Percentiles rank a stretch among this genome's conserved stretches.
phyloP scores from a whole-genome alignment of 2,329 filamentous ascomycete genomes.

The Epichloe gansuensis region DNA sequence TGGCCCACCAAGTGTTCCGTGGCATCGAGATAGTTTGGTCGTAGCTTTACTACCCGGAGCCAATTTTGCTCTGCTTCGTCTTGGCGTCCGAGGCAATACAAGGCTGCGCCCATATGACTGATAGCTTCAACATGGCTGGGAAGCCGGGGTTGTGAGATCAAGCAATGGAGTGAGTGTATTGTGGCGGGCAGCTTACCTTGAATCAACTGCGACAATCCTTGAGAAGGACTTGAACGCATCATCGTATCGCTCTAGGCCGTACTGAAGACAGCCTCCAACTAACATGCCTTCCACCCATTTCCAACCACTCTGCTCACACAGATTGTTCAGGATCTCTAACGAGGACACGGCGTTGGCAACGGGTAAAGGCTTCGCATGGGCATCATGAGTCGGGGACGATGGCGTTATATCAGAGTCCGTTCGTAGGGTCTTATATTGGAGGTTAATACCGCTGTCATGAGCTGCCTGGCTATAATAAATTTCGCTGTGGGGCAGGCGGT shows the following conservation, averaged over 20 bases:
- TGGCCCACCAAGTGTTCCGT: slow-evolving; percentile 88
- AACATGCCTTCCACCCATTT: slow-evolving; percentile 90
- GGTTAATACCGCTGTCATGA: background rate
- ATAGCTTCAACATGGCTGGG: slow-evolving; percentile 78
- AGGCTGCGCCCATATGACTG: slow-evolving; percentile 82
- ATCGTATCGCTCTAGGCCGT: slow-evolving; percentile 75
- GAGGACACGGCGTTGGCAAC: slow-evolving; percentile 49
- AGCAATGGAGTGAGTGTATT: slow-evolving; percentile 16
- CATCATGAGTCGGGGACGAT: slow-evolving; percentile 1
- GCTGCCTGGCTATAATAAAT: background rate
- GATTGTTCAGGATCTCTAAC: slow-evolving; percentile 56
- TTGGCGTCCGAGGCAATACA: slow-evolving; percentile 71
- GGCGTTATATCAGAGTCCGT: background rate
- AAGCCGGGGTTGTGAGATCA: slow-evolving; percentile 10
- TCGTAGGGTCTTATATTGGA: background rate
- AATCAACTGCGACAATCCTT: slow-evolving; percentile 44
- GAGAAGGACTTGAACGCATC: slow-evolving; percentile 66
- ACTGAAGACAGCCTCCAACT: slow-evolving; percentile 80
- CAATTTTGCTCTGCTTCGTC: slow-evolving; percentile 79
- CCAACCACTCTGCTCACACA: slow-evolving; percentile 74
- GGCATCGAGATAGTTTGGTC: slow-evolving; percentile 85
- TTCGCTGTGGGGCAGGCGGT: background rate
- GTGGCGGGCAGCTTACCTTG: slow-evolving; percentile 33
- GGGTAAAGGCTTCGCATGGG: slow-evolving; percentile 22
- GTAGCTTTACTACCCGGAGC: slow-evolving; percentile 69